Evolutionary conservation across 306 rosid species (phyloP), one percentile per base, ranked within the genome.

Genomic region (Chamaecrista fasciculata): DNA sequence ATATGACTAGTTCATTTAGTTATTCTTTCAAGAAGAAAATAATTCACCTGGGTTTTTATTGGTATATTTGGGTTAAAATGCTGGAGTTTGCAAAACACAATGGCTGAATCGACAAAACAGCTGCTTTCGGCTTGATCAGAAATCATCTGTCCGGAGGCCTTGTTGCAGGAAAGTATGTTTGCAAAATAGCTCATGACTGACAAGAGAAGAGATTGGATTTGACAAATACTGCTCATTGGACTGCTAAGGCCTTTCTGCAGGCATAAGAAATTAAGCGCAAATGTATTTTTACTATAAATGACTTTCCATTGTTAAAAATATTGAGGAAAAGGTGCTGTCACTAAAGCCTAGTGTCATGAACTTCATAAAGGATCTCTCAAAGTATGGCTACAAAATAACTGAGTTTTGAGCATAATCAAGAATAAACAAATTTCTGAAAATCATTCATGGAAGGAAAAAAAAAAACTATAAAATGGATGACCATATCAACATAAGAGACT

Each of bases 1-100:
- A 64, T 29, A 76, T 34, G 44, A 77, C 48, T 66, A 71, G 77
- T 46, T 76, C 46, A 51, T 37, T 60, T 68, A 75, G 70, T 70
- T 66, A 59, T 69, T 59, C 58, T 68, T 77, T 36, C 31, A 18
- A 40, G 46, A 61, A 74, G 58, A 6, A 51, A 67, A 79, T 28
- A 72, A 66, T 87, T 85, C 76, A 90, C 98, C 78, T 94, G 97
- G 69, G 88, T 84, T 84, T 81, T 85, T 68, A 86, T 74, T 63
- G 95, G 87, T 44, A 75, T 74, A 37, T 73, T 78, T 39, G 50
- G 78, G 77, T 73, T 76, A 69, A 90, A 93, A 72, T 94, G 98
- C 80, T 94, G 98, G 78, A 90, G 90, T 80, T 94, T 94, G 87
- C 98, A 94, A 83, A 94, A 88, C 4, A 85, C 83, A 74, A 85